phyloP scores from a whole-genome alignment of 176 grass and related monocot species.

The Calamus simplicifolius region DNA sequence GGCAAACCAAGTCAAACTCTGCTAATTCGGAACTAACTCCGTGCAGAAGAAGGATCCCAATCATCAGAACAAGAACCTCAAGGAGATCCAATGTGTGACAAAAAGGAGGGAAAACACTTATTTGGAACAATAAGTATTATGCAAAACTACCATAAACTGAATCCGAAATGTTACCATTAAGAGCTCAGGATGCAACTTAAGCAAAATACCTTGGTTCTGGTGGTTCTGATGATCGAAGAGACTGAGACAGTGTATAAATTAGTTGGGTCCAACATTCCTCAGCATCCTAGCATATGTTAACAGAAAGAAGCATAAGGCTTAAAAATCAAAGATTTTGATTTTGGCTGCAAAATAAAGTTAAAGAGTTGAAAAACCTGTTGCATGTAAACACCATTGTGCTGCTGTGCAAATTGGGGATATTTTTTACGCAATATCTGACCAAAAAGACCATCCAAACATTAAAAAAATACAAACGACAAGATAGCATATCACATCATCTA shows the following conservation, averaged over 20 bases:
- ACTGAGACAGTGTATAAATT: conserved; percentile 93
- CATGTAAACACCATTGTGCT: conserved; percentile 99
- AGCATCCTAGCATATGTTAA: conserved; percentile 59
- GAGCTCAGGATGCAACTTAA: not conserved
- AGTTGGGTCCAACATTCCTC: conserved; percentile 99
- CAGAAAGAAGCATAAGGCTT: not conserved
- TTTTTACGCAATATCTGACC: conserved; percentile 88
- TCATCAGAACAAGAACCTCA: too few species aligned
- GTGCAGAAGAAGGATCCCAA: too few species aligned
- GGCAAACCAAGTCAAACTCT: too few species aligned
- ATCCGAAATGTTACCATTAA: too few species aligned
- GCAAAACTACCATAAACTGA: too few species aligned
- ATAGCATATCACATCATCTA: not conserved
- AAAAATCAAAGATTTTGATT: too few species aligned
- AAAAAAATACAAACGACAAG: conserved; percentile 5
- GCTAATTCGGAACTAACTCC: too few species aligned
- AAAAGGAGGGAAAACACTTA: too few species aligned
- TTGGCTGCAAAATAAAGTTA: too few species aligned
- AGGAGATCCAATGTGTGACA: too few species aligned
- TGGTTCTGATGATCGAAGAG: conserved; percentile 63
- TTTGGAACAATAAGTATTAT: too few species aligned
- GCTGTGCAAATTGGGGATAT: conserved; percentile 93
- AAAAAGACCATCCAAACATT: conserved; percentile 15
- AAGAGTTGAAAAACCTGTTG: conserved; percentile 59
- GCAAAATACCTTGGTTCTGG: conserved; percentile 63